Evolutionary conservation across 1,284 basidiomycete genomes (phyloP).

Genomic region (Apiotrichum sp.): DNA sequence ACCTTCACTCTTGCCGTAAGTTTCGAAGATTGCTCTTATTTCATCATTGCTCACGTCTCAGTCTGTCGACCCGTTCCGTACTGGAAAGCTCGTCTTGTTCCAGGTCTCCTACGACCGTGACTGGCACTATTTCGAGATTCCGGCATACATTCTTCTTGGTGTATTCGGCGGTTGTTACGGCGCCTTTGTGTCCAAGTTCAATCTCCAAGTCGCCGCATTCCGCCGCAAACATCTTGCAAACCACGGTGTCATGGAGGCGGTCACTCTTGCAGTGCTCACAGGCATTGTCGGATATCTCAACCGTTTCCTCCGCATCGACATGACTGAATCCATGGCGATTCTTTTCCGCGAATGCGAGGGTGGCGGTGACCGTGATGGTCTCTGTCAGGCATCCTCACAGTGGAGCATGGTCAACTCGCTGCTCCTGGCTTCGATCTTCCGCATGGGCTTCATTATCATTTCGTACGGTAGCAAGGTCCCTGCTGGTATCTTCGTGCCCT

Average conservation of each 20-base stretch:
- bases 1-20: slow-evolving; percentile 89
- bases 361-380: slow-evolving; percentile 80
- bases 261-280: slow-evolving; percentile 77
- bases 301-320: slow-evolving; percentile 90
- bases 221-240: slow-evolving; percentile 78
- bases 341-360: slow-evolving; percentile 95
- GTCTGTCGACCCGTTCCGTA: slow-evolving; percentile 98
- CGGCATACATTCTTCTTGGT: slow-evolving; percentile 89
- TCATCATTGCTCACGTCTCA: slow-evolving; percentile 35
- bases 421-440: slow-evolving; percentile 81
- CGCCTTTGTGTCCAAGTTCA: slow-evolving; percentile 94
- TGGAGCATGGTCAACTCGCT: slow-evolving; percentile 94
- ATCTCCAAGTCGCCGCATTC: slow-evolving; percentile 90
- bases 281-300: slow-evolving; percentile 92
- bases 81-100: slow-evolving; percentile 95
- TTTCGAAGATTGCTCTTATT: slow-evolving; percentile 2
- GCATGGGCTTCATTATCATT: slow-evolving; percentile 78
- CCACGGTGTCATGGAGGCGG: slow-evolving; percentile 82
- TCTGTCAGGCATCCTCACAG: slow-evolving; percentile 91
- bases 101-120: slow-evolving; percentile 95
- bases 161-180: slow-evolving; percentile 97
- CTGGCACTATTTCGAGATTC: slow-evolving; percentile 99
- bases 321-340: slow-evolving; percentile 96
- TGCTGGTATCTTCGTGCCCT: slow-evolving; percentile 94
- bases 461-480: slow-evolving; percentile 97